A percentile compares a stretch with the other conserved stretches of the same genome.
phyloP scores from a whole-genome alignment of 306 rosid species.

The Crataegus laevigata region DNA sequence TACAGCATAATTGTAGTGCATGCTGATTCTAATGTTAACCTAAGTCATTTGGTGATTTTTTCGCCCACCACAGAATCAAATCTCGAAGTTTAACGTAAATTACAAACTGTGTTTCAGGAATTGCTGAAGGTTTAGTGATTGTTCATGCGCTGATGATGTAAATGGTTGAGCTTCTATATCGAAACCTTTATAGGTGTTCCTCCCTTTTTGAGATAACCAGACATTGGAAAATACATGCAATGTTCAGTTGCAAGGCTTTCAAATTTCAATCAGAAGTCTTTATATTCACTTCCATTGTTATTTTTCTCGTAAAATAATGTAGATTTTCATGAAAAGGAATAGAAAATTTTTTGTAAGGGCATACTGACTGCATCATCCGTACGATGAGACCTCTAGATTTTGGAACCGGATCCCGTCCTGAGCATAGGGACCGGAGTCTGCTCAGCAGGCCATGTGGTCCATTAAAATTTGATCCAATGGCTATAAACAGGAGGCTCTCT shows the following conservation, averaged over 20 bases:
- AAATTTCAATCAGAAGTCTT: not conserved
- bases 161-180: conserved; percentile 26
- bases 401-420: no score
- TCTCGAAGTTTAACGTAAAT: not conserved
- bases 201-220: conserved; percentile 9
- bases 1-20: not conserved
- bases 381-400: no score
- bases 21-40: not conserved
- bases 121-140: conserved; percentile 67
- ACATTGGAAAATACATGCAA: not conserved
- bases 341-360: not conserved
- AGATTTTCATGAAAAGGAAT: not conserved
- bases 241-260: not conserved
- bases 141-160: conserved; percentile 20
- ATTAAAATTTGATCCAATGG: no score
- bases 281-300: not conserved
- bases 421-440: no score
- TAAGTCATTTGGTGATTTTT: not conserved
- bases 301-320: no score
- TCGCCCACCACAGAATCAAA: no score
- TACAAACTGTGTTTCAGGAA: conserved; percentile 54
- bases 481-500: no score
- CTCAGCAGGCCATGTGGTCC: no score
- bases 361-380: not conserved
- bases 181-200: conserved; percentile 18